Percentiles rank a stretch among this genome's conserved stretches.
Conservation (phyloP, 768 basidiomycete genomes). For the Suillus americanus region DNA sequence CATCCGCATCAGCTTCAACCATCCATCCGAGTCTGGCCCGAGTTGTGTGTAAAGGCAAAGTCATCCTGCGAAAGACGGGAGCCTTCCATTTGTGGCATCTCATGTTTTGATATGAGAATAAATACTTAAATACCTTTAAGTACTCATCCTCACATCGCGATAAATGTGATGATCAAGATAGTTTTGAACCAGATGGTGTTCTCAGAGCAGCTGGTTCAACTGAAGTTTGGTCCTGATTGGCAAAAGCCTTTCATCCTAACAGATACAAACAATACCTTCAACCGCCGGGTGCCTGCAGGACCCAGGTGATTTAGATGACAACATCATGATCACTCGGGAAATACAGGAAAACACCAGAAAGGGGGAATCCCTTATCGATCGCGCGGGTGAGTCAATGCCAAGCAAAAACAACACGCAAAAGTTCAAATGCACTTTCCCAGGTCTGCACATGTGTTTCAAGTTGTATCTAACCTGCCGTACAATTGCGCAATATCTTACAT, state of each 20-base stretch:
- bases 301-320: constrained; percentile 2
- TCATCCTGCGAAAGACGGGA: not conserved
- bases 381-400: constrained; percentile 18
- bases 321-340: constrained; percentile 23
- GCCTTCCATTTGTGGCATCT: not conserved
- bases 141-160: no score
- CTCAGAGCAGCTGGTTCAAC: not conserved
- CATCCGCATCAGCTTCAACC: not conserved
- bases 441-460: not conserved
- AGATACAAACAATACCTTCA: not conserved
- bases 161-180: not conserved
- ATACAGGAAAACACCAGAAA: constrained; percentile 22
- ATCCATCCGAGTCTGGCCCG: no score
- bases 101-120: not conserved
- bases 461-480: constrained; percentile 64
- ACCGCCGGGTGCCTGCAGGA: not conserved
- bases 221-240: not conserved
- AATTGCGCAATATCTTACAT: constrained; percentile 60
- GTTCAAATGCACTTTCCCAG: constrained; percentile 32
- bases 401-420: not conserved
- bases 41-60: not conserved
- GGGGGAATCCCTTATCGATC: not conserved
- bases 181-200: not conserved
- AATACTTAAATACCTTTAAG: no score
- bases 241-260: not conserved